These are phyloP conservation scores for Sphagnum contortum DNA, from an alignment of 225 moss, liverwort and hornwort genomes.

Conservation along the genomic window DNA sequence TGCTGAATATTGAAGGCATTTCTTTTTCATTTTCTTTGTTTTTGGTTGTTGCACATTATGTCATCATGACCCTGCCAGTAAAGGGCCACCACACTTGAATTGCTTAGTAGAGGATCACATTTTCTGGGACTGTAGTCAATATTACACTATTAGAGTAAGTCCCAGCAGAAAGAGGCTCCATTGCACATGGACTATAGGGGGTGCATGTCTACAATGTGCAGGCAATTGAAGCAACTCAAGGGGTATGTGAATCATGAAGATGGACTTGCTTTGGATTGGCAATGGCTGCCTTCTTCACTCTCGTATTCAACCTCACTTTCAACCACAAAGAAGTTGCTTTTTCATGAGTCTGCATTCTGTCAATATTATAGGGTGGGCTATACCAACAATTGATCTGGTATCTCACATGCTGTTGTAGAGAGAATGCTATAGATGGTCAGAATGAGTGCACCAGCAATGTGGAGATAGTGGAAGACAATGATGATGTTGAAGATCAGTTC, in stretches of 20 bases:
- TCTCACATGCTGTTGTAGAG: slow-evolving; percentile 16
- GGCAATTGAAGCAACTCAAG: slow-evolving; percentile 12
- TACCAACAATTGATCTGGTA: not conserved
- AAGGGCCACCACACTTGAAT: not conserved
- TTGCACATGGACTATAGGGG: not conserved
- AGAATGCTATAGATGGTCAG: slow-evolving; percentile 21
- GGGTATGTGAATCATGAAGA: slow-evolving; percentile 21
- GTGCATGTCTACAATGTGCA: slow-evolving; percentile 5
- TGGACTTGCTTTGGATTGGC: slow-evolving; percentile 17
- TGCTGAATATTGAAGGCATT: not conserved
- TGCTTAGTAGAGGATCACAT: no score
- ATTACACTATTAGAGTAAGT: no score
- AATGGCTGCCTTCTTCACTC: slow-evolving; percentile 12
- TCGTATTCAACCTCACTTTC: slow-evolving; percentile 6
- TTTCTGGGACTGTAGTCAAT: no score
- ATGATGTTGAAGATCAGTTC: slow-evolving; percentile 36
- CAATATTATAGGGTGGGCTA: slow-evolving; percentile 2
- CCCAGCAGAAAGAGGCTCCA: no score
- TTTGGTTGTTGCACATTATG: not conserved
- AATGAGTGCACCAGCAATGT: slow-evolving; percentile 20
- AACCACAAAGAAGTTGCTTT: no score
- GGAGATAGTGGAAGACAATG: slow-evolving; percentile 37
- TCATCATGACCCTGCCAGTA: not conserved
- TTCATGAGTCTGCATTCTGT: no score
- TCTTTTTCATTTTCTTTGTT: not conserved